A percentile compares a stretch with the other conserved stretches of the same genome.
Evolutionary conservation across 1,284 basidiomycete species (phyloP).

Genomic region (Sporisorium iseilematis-ciliati): DNA sequence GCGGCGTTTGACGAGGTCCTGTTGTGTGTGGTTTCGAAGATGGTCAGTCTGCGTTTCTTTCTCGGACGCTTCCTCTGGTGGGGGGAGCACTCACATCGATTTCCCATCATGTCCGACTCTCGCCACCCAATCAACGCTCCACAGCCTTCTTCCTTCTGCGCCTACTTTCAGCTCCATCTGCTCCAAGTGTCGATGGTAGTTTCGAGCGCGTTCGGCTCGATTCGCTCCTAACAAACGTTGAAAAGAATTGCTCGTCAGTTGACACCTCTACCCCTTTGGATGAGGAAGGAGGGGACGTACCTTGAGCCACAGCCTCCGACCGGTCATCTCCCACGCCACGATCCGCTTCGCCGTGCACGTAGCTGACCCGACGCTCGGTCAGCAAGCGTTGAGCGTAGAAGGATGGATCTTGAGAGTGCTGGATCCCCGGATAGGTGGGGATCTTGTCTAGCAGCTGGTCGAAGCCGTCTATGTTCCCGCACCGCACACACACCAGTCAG

Average conservation of each 20-base stretch:
- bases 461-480: constrained; percentile 26
- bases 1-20: constrained; percentile 26
- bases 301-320: constrained; percentile 43
- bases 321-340: constrained; percentile 43
- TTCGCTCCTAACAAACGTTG: constrained; percentile 14
- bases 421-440: constrained; percentile 4
- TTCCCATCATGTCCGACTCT: constrained; percentile 35
- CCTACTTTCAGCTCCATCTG: constrained; percentile 2
- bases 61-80: background rate
- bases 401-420: background rate
- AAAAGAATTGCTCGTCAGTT: constrained; percentile 1
- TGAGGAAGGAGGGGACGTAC: constrained; percentile 3
- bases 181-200: constrained; percentile 34
- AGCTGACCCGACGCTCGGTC: constrained; percentile 17
- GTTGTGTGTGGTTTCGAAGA: background rate
- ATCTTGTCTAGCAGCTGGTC: constrained; percentile 21
- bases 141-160: background rate
- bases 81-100: constrained; percentile 41
- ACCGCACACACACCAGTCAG: background rate
- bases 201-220: constrained; percentile 29
- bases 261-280: background rate
- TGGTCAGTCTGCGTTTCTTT: background rate
- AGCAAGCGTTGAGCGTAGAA: constrained; percentile 17
- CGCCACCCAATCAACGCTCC: constrained; percentile 42
- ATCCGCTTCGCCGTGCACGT: constrained; percentile 37